phyloP scores from a whole-genome alignment of 2,329 filamentous ascomycete species.

The Penicillium sp. region DNA sequence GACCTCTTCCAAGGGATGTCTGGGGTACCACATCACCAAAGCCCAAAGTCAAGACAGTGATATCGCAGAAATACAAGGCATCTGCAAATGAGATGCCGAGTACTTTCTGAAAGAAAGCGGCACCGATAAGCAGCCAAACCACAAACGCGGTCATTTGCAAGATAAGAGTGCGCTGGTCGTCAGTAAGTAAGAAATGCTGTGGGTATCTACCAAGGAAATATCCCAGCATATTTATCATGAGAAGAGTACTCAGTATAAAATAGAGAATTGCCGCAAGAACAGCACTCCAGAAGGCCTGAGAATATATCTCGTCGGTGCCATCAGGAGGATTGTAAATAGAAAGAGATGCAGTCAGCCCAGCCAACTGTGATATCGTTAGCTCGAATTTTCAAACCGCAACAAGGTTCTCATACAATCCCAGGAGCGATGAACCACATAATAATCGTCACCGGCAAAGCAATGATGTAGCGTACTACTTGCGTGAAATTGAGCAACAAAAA shows the following conservation, averaged over 20 bases:
- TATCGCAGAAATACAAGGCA: conserved; percentile 75
- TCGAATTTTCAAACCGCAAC: background rate
- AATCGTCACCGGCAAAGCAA: conserved; percentile 82
- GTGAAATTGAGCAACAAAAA: conserved; percentile 88
- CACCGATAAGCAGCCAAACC: conserved; percentile 75
- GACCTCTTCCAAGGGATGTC: conserved; percentile 60
- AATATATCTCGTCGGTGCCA: conserved; percentile 57
- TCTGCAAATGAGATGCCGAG: conserved; percentile 77
- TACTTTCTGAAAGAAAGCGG: conserved; percentile 69
- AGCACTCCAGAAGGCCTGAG: conserved; percentile 84
- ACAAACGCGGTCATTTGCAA: conserved; percentile 86
- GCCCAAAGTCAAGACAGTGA: conserved; percentile 62
- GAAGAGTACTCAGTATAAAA: conserved; percentile 71
- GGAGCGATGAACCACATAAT: conserved; percentile 70
- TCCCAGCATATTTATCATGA: conserved; percentile 77
- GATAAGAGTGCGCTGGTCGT: conserved; percentile 82
- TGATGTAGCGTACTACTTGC: conserved; percentile 70
- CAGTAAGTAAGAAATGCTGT: conserved; percentile 74
- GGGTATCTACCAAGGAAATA: conserved; percentile 73
- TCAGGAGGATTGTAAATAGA: conserved; percentile 58
- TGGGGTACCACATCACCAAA: conserved; percentile 62
- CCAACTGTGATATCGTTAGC: conserved; percentile 48
- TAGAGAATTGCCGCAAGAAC: conserved; percentile 78
- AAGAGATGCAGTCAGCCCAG: conserved; percentile 66
- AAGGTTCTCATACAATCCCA: conserved; percentile 49